Conservation (phyloP, 352 stramenopile species). For the Phytophthora quininea region DNA sequence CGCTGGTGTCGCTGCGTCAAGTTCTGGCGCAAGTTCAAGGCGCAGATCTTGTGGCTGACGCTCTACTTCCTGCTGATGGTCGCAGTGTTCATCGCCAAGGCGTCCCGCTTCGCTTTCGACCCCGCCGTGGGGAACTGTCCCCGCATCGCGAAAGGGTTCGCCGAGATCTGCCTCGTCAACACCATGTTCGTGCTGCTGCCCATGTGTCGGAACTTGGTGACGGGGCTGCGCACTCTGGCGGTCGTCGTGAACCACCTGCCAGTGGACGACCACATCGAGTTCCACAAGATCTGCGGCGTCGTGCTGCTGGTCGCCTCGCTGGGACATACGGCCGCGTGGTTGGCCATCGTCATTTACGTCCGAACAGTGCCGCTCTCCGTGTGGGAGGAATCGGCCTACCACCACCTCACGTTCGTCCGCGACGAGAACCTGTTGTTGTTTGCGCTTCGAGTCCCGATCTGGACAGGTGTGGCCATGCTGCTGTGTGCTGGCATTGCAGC, state of each 20-base stretch:
- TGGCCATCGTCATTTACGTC: constrained; percentile 63
- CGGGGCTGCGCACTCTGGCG: constrained; percentile 45
- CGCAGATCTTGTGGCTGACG: constrained; percentile 57
- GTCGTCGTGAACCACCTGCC: constrained; percentile 60
- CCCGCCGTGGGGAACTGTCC: constrained; percentile 58
- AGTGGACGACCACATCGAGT: constrained; percentile 70
- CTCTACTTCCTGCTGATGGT: constrained; percentile 53
- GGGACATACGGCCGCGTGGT: constrained; percentile 56
- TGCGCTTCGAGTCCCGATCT: constrained; percentile 56
- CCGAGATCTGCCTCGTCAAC: constrained; percentile 78
- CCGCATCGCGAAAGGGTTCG: constrained; percentile 69
- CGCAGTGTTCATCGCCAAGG: constrained; percentile 56
- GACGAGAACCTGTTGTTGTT: constrained; percentile 54
- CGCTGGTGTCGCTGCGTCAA: constrained; percentile 34
- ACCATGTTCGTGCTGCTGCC: constrained; percentile 76
- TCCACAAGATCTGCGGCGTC: constrained; percentile 79
- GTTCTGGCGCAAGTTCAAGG: constrained; percentile 51
- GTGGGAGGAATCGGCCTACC: constrained; percentile 55
- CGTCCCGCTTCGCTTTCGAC: constrained; percentile 42
- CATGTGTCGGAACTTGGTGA: constrained; percentile 78
- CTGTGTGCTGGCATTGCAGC: constrained; percentile 53
- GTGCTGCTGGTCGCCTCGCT: constrained; percentile 68
- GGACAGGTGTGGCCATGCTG: constrained; percentile 69
- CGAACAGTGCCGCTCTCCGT: constrained; percentile 38
- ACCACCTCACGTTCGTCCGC: constrained; percentile 55